These are phyloP conservation scores for Rhododendron simsii DNA, from an alignment of 148 eudicot species.

Conservation along the genomic window DNA sequence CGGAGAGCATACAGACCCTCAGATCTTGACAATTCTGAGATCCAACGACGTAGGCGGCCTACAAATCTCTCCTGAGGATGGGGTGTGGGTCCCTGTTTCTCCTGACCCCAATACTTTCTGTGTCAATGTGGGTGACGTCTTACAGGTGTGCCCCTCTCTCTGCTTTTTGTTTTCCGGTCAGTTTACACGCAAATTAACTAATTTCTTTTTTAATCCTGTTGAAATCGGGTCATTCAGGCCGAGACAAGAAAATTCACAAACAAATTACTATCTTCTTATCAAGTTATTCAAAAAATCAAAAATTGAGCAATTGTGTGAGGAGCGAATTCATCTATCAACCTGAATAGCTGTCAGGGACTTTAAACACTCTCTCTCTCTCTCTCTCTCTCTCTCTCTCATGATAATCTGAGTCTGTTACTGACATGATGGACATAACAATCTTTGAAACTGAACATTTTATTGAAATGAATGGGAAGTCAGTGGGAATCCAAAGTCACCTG, in stretches of 20 bases:
- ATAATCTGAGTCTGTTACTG: not conserved
- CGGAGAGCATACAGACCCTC: conserved; percentile 54
- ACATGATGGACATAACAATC: not conserved
- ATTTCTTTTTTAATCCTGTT: no score
- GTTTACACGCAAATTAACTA: no score
- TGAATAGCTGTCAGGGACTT: no score
- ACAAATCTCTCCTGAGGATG: conserved; percentile 30
- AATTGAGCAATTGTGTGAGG: no score
- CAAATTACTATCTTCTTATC: no score
- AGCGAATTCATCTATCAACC: no score
- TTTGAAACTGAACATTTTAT: not conserved
- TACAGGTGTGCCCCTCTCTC: conserved; percentile 23
- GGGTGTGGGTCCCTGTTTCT: conserved; percentile 40
- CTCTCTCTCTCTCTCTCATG: not conserved
- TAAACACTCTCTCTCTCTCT: no score
- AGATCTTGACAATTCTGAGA: conserved; percentile 41
- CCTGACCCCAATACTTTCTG: conserved; percentile 37
- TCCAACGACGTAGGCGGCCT: conserved; percentile 44
- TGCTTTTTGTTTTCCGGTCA: not conserved
- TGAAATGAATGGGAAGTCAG: not conserved
- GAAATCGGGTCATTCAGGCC: no score
- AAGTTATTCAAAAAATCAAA: no score
- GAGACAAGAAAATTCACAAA: no score
- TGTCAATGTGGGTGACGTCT: conserved; percentile 40
- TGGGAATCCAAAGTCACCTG: not conserved